Conservation (phyloP, 139 green algal species). For the Nannochloris sp. region DNA sequence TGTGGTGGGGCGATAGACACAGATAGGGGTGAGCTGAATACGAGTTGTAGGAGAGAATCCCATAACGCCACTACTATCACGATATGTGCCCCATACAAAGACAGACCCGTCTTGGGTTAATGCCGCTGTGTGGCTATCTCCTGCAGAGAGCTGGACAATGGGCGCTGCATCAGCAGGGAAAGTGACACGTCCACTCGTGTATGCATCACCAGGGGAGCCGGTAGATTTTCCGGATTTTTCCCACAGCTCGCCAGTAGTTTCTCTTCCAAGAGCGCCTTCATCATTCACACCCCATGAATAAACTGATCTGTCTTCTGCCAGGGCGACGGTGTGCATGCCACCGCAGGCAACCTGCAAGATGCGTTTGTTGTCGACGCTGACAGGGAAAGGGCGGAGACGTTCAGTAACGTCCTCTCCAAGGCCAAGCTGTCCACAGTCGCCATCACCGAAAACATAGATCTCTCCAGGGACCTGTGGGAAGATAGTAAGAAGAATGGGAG, state of each 20-base stretch:
- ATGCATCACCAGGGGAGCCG: slow-evolving; percentile 30
- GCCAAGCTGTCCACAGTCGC: slow-evolving; percentile 61
- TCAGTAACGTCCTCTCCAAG: slow-evolving; percentile 51
- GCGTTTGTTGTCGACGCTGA: slow-evolving; percentile 15
- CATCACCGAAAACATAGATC: slow-evolving; percentile 47
- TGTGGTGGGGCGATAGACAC: slow-evolving; percentile 41
- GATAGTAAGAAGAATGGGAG: too few species aligned
- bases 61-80: slow-evolving; percentile 57
- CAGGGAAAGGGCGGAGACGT: slow-evolving; percentile 26
- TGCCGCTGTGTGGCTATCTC: slow-evolving; percentile 75
- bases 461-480: slow-evolving; percentile 37
- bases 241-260: slow-evolving; percentile 47
- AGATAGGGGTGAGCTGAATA: slow-evolving; percentile 28
- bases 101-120: slow-evolving; percentile 58
- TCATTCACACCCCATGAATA: slow-evolving; percentile 89
- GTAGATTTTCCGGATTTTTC: slow-evolving; percentile 18
- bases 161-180: slow-evolving; percentile 28
- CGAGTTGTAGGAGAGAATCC: slow-evolving; percentile 45
- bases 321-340: slow-evolving; percentile 83
- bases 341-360: slow-evolving; percentile 59
- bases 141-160: slow-evolving; percentile 58
- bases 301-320: slow-evolving; percentile 48
- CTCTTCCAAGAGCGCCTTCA: slow-evolving; percentile 74
- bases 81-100: slow-evolving; percentile 83
- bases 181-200: slow-evolving; percentile 31